Evolutionary conservation across 1,284 basidiomycete species (phyloP).

Genomic region (Volvariella surrecta): DNA sequence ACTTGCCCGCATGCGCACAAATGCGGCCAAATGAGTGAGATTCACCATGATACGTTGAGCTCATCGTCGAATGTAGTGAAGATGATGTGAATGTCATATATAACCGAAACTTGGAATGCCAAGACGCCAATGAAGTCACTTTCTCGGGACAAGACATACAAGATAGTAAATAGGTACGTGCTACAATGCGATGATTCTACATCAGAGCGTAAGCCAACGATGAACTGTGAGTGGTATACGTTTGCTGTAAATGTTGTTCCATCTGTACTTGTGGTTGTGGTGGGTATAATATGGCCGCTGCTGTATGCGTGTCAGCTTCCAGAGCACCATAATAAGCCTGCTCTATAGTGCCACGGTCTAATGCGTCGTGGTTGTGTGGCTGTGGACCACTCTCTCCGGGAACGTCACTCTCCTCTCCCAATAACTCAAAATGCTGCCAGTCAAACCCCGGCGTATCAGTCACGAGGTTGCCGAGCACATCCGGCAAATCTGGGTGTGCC

Average conservation of each 20-base stretch:
- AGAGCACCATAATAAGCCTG: too few species aligned
- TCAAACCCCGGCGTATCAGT: slow-evolving; percentile 39
- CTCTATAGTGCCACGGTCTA: too few species aligned
- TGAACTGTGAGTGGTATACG: slow-evolving; percentile 19
- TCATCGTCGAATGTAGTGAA: too few species aligned
- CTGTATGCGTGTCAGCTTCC: slow-evolving; percentile 1
- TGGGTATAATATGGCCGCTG: slow-evolving; percentile 11
- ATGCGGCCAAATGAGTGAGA: too few species aligned
- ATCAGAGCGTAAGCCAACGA: slow-evolving; percentile 21
- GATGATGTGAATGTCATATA: too few species aligned
- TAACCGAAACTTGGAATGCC: neutral
- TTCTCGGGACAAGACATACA: neutral
- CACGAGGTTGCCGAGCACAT: slow-evolving; percentile 32
- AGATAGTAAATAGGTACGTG: slow-evolving; percentile 3
- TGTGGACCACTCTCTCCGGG: slow-evolving; percentile 14
- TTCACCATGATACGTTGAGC: too few species aligned
- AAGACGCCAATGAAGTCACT: neutral
- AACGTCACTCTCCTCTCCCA: slow-evolving; percentile 52
- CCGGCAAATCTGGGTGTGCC: slow-evolving; percentile 36
- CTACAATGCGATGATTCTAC: slow-evolving; percentile 9
- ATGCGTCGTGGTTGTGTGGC: slow-evolving; percentile 7
- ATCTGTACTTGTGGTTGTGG: slow-evolving; percentile 6
- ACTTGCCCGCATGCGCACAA: too few species aligned
- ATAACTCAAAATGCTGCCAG: slow-evolving; percentile 32
- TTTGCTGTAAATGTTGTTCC: slow-evolving; percentile 13